Base-by-base conservation (phyloP, 345 rosid species). In the Pelargonium nanum region DNA sequence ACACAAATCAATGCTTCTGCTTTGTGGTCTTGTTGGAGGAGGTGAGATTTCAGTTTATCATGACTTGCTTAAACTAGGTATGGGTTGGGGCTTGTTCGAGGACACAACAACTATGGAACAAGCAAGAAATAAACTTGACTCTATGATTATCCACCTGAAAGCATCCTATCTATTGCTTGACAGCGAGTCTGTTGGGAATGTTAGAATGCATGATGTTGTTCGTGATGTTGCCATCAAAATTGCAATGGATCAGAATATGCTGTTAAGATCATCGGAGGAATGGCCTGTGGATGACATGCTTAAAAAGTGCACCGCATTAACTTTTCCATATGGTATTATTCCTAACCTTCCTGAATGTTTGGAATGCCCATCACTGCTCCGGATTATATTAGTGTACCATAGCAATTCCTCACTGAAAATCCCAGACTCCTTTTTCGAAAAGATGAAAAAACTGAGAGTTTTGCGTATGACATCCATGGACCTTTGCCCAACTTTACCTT, bases 61-160 rank as follows among this genome's bases (percentile, higher is more conserved):
- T 28, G 4, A 28, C 4, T 28, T 28, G 32, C 32, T 28, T 3
- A 28, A 28, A 28, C 7, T 28, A 7, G 32, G 32, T 3, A 28
- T 28, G 7, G 32, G 7, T 28, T 28, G 32, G 32, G 32, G 32
- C 32, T 28, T 28, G 32, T 28, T 28, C 32, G 7, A 60, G 20
- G 54, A 20, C n/a, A 25, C 22, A 2, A 60, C 34, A 19, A 67
- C 67, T 0, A 0, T 73, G 4, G 55, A 70, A 25, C 59, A 53
- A 9, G 63, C 26, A 21, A 56, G 71, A 20, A 19, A 59, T 26
- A 61, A 58, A 6, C 0, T 68, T n/a, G 21, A 53, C 4, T 8
- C 16, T 0, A 56, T 61, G 50, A 19, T 71, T 4, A 19, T 19
- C 32, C 30, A 17, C 56, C 73, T 77, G 28, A 69, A 63, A 50